Evolutionary conservation across 2,329 filamentous ascomycete species (phyloP).

Genomic region (Dryadomyces quercivorus): DNA sequence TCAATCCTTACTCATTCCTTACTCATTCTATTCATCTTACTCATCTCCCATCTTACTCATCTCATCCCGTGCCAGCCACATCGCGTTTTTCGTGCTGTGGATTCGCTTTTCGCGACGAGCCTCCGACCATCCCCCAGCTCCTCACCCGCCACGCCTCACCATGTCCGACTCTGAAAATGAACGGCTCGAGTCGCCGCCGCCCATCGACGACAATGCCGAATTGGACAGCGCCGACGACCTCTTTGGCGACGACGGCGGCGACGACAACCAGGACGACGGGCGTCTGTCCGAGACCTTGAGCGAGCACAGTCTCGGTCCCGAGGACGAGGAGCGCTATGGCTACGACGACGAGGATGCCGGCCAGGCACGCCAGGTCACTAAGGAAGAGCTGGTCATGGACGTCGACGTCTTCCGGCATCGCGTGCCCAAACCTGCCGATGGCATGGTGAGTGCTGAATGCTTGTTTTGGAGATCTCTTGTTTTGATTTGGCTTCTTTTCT

Average conservation of each 20-base stretch:
- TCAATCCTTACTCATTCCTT: not conserved
- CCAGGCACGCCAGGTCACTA: constrained; percentile 28
- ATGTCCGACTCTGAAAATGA: constrained; percentile 13
- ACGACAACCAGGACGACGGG: constrained; percentile 32
- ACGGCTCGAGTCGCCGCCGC: constrained; percentile 10
- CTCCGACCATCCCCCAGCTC: not conserved
- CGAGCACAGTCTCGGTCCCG: constrained; percentile 47
- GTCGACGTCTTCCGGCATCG: constrained; percentile 56
- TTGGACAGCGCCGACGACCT: constrained; percentile 11
- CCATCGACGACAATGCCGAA: constrained; percentile 1
- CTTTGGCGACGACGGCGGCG: constrained; percentile 16
- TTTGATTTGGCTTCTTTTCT: not conserved
- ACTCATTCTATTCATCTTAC: not conserved
- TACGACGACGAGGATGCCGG: constrained; percentile 31
- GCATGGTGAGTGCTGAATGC: constrained; percentile 39
- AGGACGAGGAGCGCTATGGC: constrained; percentile 26
- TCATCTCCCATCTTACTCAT: too few species aligned
- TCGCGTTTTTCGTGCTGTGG: not conserved
- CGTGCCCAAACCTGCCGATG: constrained; percentile 58
- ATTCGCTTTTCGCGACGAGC: not conserved
- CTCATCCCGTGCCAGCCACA: not conserved
- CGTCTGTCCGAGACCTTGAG: constrained; percentile 44
- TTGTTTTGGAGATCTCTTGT: too few species aligned
- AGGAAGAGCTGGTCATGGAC: constrained; percentile 48
- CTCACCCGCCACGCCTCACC: not conserved